phyloP scores from a whole-genome alignment of 345 rosid species.

The Linum usitatissimum region DNA sequence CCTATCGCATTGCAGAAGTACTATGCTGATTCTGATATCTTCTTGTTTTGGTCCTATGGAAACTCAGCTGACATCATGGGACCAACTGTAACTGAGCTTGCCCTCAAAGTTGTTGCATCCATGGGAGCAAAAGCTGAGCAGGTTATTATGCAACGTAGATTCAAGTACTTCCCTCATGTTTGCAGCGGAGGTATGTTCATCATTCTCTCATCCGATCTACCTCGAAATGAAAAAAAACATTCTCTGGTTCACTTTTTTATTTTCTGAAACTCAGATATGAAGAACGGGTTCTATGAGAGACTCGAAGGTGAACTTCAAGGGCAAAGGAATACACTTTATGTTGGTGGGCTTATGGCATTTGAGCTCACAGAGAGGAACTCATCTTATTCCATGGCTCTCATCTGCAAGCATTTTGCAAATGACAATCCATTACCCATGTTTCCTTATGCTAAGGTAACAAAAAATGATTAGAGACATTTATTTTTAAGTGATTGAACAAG shows the following conservation, averaged over 20 bases:
- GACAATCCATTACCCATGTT: conserved; percentile 24
- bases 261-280: conserved; percentile 35
- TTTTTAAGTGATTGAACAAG: no score
- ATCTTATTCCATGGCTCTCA: conserved; percentile 47
- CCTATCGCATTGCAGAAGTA: conserved; percentile 70
- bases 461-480: conserved; percentile 3
- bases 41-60: conserved; percentile 67
- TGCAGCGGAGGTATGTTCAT: conserved; percentile 37
- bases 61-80: conserved; percentile 35
- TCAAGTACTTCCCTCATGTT: conserved; percentile 62
- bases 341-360: conserved; percentile 61
- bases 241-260: neutral
- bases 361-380: conserved; percentile 67
- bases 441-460: conserved; percentile 44
- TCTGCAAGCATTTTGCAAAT: conserved; percentile 54
- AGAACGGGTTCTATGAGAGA: conserved; percentile 48
- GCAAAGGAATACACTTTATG: conserved; percentile 39
- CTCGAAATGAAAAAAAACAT: neutral
- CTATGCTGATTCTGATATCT: conserved; percentile 44
- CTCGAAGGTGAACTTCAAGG: conserved; percentile 62
- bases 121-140: conserved; percentile 45
- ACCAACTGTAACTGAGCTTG: conserved; percentile 31
- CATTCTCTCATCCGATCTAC: conserved; percentile 1
- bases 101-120: conserved; percentile 23
- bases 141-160: conserved; percentile 42